phyloP scores from a whole-genome alignment of 164 flowering plant genomes.

The Berberis vulgaris region DNA sequence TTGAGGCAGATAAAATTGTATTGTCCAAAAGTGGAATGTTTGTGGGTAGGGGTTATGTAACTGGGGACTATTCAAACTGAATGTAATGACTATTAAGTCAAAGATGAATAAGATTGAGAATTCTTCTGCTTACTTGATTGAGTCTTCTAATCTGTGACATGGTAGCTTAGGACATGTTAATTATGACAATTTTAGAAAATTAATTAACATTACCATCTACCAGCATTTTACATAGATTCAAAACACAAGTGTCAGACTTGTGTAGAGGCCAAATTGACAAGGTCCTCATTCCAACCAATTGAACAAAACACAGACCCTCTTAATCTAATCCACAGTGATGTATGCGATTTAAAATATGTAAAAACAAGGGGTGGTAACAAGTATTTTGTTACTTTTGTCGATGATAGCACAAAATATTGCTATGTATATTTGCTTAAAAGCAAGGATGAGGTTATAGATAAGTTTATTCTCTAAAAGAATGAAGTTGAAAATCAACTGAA shows the following conservation, averaged over 20 bases:
- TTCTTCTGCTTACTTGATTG: slow-evolving; percentile 1
- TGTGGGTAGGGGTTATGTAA: neutral
- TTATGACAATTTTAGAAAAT: neutral
- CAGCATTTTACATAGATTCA: neutral
- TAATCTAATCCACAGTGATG: slow-evolving; percentile 3
- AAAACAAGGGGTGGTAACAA: slow-evolving; percentile 7
- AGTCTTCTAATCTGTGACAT: neutral
- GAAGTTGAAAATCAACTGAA: slow-evolving; percentile 12
- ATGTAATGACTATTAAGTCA: neutral
- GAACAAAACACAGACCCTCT: slow-evolving; percentile 1
- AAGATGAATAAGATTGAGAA: neutral
- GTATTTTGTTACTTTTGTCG: slow-evolving; percentile 13
- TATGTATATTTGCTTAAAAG: neutral
- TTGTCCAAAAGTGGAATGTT: slow-evolving; percentile 3
- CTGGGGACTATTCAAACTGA: neutral
- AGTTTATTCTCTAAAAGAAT: neutral
- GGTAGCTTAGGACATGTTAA: slow-evolving; percentile 2
- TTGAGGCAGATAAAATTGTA: slow-evolving; percentile 10
- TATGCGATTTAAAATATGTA: slow-evolving; percentile 4
- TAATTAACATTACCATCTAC: neutral
- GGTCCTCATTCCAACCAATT: neutral
- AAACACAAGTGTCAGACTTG: neutral
- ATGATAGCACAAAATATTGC: slow-evolving; percentile 1
- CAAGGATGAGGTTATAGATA: slow-evolving; percentile 6
- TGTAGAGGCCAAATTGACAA: neutral